These are phyloP conservation scores for Globisporangium polare DNA, from an alignment of 352 stramenopile species.

Conservation along the genomic window DNA sequence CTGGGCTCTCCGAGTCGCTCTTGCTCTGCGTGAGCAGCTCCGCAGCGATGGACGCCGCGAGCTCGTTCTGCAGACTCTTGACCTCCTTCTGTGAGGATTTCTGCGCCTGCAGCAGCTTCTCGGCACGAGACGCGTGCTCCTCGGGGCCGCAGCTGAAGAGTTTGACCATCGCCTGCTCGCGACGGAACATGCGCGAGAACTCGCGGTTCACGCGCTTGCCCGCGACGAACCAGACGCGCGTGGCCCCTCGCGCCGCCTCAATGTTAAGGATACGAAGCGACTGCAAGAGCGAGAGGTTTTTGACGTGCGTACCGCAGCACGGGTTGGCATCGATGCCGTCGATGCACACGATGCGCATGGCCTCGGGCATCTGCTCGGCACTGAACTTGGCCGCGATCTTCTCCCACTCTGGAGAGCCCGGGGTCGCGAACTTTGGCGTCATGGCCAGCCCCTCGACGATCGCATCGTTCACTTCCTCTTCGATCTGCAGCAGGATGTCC, in stretches of 20 bases:
- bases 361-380: conserved; percentile 47
- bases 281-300: conserved; percentile 49
- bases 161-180: conserved; percentile 69
- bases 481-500: conserved; percentile 48
- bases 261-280: conserved; percentile 71
- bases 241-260: conserved; percentile 59
- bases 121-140: conserved; percentile 58
- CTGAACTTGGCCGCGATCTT: conserved; percentile 61
- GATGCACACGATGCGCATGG: conserved; percentile 82
- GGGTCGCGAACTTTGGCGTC: conserved; percentile 45
- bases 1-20: conserved; percentile 7
- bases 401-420: conserved; percentile 51
- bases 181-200: conserved; percentile 75
- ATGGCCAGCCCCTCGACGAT: conserved; percentile 63
- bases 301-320: conserved; percentile 88
- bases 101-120: conserved; percentile 65
- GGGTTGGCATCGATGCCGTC: conserved; percentile 81
- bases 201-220: conserved; percentile 75
- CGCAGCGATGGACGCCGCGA: conserved; percentile 42
- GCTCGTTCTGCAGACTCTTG: conserved; percentile 71
- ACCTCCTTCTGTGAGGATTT: conserved; percentile 56
- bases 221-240: conserved; percentile 82
- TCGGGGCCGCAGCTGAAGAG: conserved; percentile 60
- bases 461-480: conserved; percentile 68
- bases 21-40: conserved; percentile 32